Evolutionary conservation across 768 basidiomycete species (phyloP).

Genomic region (Mycena epipterygia): DNA sequence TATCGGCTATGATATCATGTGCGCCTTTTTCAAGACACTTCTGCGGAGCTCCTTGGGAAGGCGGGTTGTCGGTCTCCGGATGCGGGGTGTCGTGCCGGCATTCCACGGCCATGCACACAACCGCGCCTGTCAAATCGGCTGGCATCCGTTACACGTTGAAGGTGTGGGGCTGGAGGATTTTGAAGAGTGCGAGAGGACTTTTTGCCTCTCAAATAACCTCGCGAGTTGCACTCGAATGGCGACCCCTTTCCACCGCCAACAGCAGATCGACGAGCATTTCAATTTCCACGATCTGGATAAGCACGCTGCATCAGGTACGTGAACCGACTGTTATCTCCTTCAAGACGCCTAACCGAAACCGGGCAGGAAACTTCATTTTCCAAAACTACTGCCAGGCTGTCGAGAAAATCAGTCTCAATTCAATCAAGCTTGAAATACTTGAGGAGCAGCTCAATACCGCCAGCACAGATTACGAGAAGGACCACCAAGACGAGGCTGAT

Average conservation of each 20-base stretch:
- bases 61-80: not conserved
- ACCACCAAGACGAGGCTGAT: not conserved
- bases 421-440: not conserved
- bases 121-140: not conserved
- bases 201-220: constrained; percentile 43
- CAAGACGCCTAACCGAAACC: not conserved
- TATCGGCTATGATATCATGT: not conserved
- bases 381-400: constrained; percentile 15
- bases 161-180: no score
- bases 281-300: no score
- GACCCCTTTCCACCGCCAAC: constrained; percentile 42
- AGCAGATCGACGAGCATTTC: no score
- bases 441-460: not conserved
- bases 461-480: not conserved
- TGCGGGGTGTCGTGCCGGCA: not conserved
- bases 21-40: no score
- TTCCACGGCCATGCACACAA: not conserved
- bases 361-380: constrained; percentile 16
- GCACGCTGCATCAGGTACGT: not conserved
- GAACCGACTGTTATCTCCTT: not conserved
- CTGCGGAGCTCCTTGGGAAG: not conserved
- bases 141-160: constrained; percentile 32
- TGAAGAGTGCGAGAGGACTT: constrained; percentile 44
- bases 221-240: constrained; percentile 35
- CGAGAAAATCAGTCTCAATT: constrained; percentile 1